Evolutionary conservation across 78 protist genomes (phyloP), one percentile per base, ranked within the genome.

Genomic region (Speleostelium caveatum): DNA sequence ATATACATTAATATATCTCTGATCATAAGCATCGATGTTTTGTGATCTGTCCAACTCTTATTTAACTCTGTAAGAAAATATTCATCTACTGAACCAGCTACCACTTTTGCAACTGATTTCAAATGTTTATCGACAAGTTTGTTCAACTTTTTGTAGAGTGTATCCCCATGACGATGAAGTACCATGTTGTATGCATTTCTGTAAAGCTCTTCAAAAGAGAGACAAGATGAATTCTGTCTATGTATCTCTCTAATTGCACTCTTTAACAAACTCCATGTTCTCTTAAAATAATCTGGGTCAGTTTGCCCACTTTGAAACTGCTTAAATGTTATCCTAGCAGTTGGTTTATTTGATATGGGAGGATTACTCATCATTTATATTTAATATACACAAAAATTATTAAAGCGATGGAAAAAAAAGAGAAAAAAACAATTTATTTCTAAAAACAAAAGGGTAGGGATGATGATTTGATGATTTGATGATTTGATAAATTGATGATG

Each of bases 1-100:
- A 97, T 92, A 87, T 97, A 97, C 98, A 97, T 95, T 49, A 97
- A 94, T 19, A 97, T 97, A 71, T 97, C 98, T 12, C 96, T 86
- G 36, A 97, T 95, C 98, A 97, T 97, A 19, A 77, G 22, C 96
- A 94, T 92, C 26, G 96, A 63, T 7, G 93, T 72, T 73, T 88
- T 87, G 87, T 96, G 96, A 26, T 95, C 92, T 12, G 32, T 58
- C 98, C 98, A 97, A 35, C 51, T 38, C 39, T 30, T 39, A 41
- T 92, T 79, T 30, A 97, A 42, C 55, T 22, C 53, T 26, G 1
- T 2, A n/a, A 96, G 63, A 30, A 96, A 89, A 35, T 19, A 14
- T 28, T 92, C 97, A 42, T 96, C 97, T 28, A 38, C 39, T 6
- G 87, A 32, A 17, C 12, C 35, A 16, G 38, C 71, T 12, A 96